Evolutionary conservation across 768 basidiomycete species (phyloP), one percentile per base, ranked within the genome.

Genomic region (Tricholomella constricta): DNA sequence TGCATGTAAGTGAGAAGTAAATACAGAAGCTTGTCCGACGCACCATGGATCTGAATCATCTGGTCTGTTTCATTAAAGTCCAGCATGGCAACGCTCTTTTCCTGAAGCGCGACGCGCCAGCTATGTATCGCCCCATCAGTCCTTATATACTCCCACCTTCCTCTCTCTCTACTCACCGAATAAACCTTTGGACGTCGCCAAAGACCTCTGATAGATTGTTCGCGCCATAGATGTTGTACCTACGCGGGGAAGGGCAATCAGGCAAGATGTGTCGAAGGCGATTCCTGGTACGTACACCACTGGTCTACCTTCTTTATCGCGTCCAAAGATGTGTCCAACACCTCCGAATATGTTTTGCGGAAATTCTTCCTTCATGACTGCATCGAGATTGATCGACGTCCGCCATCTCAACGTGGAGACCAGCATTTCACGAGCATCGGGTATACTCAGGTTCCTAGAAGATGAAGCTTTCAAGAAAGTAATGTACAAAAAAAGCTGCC

Each of bases 41-140:
- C 19, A 80, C 86, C 88, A 59, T 91, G 89, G 31, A 91, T 75
- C 69, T 91, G 88, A 19, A 91, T 65, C 67, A 80, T 83, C 63
- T 87, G 84, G 62, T 90, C 89, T 15, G 84, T 70, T n/a, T 76
- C 85, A 53, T 76, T 79, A 60, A 93, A 92, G 65, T 93, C 86
- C 47, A 93, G 75, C 19, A 77, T 62, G 17, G 72, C 62, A 36
- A 91, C 75, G 50, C 79, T 79, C 62, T 78, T 72, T 65, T 93
- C 91, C 81, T 91, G 89, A 45, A 91, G 76, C 25, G 81, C 81
- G 41, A 93, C 80, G 36, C 90, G 84, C 91, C 91, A 93, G 44
- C 88, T 89, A 51, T 12, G 40, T 56, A 56, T 46, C 59, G 58
- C 22, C 35, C 36, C n/a, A 37, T 45, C 43, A 35, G 43, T 29